A percentile compares a stretch with the other conserved stretches of the same genome.
Evolutionary conservation across 2,329 filamentous ascomycete genomes (phyloP).

Genomic region (Bipolaris oryzae): DNA sequence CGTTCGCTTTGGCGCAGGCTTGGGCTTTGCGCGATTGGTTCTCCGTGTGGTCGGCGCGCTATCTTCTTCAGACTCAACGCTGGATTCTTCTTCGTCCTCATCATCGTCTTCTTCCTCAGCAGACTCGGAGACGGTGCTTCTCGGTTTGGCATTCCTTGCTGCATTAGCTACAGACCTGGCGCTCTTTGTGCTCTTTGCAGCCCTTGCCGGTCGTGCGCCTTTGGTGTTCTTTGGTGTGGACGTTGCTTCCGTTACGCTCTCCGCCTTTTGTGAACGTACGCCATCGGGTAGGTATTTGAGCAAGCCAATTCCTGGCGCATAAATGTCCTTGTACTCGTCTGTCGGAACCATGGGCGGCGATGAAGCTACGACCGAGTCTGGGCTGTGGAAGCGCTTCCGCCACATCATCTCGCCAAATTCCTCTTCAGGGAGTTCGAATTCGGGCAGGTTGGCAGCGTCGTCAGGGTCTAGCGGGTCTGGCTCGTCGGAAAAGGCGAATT

Average conservation of each 20-base stretch:
- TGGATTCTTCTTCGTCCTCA: conserved; percentile 41
- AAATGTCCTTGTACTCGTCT: conserved; percentile 42
- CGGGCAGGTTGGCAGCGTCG: conserved; percentile 39
- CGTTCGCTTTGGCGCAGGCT: conserved; percentile 37
- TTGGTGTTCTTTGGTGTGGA: conserved; percentile 40
- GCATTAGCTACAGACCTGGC: conserved; percentile 29
- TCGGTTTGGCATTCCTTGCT: conserved; percentile 39
- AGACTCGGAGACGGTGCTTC: conserved; percentile 42
- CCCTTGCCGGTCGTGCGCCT: conserved; percentile 33
- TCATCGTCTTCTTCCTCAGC: conserved; percentile 50
- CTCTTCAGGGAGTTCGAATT: conserved; percentile 53
- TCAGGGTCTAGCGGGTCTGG: conserved; percentile 57
- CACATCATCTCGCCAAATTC: conserved; percentile 54
- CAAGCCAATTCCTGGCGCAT: conserved; percentile 41
- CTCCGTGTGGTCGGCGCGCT: conserved; percentile 42
- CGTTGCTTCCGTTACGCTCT: conserved; percentile 38
- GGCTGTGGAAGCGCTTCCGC: conserved; percentile 46
- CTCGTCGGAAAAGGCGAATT: conserved; percentile 61
- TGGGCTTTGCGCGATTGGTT: conserved; percentile 36
- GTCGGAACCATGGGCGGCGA: conserved; percentile 40
- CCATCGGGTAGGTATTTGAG: conserved; percentile 40
- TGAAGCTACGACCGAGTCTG: conserved; percentile 33
- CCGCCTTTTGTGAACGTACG: conserved; percentile 35
- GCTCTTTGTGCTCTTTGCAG: conserved; percentile 32
- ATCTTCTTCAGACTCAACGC: conserved; percentile 39